Evolutionary conservation across 306 rosid species (phyloP), one percentile per base, ranked within the genome.

Genomic region (Lathyrus aphaca): DNA sequence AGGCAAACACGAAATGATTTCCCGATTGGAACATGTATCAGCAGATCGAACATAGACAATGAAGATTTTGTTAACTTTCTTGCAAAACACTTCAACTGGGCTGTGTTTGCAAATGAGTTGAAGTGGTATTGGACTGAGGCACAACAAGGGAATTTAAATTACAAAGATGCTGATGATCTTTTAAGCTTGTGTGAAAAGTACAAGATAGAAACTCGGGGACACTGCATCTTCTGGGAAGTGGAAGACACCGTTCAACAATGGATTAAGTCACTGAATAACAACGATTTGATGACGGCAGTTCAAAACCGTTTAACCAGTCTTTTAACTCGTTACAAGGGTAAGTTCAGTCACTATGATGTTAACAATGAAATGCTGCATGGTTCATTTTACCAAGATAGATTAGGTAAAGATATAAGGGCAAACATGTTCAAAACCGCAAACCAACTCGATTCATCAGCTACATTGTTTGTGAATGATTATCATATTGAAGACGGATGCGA

Each of bases 71-170:
- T 89, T 6, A 30, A 76, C 60, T 95, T 95, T 70, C 71, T 91
- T 2, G 76, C 60, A 63, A 89, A 87, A 76, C 83, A 91, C 76
- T 91, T 95, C 78, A 95, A 91, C 81, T 91, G 97, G 99, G 96
- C 92, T 11, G 96, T 86, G 57, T 95, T 95, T 76, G 97, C 95
- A 12, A 95, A 95, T 37, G 99, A 91, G 82, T 74, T 95, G 75
- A 95, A 91, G 86, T 95, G 96, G 99, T 83, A 91, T 59, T 91
- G 91, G 97, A 95, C 97, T 5, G 99, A 95, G 79, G 79, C 96
- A 16, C 95, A 91, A 12, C 81, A 79, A 63, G 99, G 97, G 57
- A 95, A 74, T 30, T 78, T 91, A 55, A 91, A 91, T 77, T 87
- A 91, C 80, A 83, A 77, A 64, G 99, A 95, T n/a, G 97, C 97